Percentiles rank a stretch among this genome's conserved stretches.
Conservation (phyloP, 2,329 filamentous ascomycete species). For the Diplodia scrobiculata region DNA sequence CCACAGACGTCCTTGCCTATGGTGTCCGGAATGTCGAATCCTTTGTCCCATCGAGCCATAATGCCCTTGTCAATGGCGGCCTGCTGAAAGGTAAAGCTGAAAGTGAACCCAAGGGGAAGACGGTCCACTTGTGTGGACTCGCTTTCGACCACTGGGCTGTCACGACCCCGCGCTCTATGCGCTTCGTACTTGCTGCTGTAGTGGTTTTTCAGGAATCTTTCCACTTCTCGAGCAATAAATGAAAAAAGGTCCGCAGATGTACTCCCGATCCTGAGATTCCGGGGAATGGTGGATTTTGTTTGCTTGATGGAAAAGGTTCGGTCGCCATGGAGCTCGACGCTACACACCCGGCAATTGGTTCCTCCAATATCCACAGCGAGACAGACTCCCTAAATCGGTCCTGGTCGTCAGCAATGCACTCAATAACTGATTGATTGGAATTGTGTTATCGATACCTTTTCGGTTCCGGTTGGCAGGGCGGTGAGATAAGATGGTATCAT, state of each 20-base stretch:
- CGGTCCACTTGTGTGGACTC: slow-evolving; percentile 57
- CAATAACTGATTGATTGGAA: neutral
- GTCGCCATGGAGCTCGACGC: slow-evolving; percentile 83
- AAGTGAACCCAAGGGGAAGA: slow-evolving; percentile 87
- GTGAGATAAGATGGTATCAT: slow-evolving; percentile 24
- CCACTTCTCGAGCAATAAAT: slow-evolving; percentile 88
- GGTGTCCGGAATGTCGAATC: slow-evolving; percentile 89
- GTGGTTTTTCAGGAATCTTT: slow-evolving; percentile 87
- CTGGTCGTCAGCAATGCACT: neutral
- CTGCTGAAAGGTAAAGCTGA: slow-evolving; percentile 92
- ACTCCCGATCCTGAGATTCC: slow-evolving; percentile 79
- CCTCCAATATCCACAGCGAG: slow-evolving; percentile 94
- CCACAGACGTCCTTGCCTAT: slow-evolving; percentile 89
- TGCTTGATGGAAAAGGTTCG: slow-evolving; percentile 67
- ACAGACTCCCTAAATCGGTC: slow-evolving; percentile 68
- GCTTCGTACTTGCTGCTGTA: slow-evolving; percentile 49
- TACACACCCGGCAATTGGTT: slow-evolving; percentile 92
- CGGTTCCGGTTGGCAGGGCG: slow-evolving; percentile 10
- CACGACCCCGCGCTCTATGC: neutral
- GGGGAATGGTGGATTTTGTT: slow-evolving; percentile 92
- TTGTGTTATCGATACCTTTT: slow-evolving; percentile 3
- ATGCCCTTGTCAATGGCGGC: slow-evolving; percentile 91
- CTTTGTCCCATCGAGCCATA: slow-evolving; percentile 95
- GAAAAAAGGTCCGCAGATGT: slow-evolving; percentile 86
- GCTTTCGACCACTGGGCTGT: slow-evolving; percentile 1